Evolutionary conservation across 1,284 basidiomycete genomes (phyloP).

Genomic region (Polyporus tsugae): DNA sequence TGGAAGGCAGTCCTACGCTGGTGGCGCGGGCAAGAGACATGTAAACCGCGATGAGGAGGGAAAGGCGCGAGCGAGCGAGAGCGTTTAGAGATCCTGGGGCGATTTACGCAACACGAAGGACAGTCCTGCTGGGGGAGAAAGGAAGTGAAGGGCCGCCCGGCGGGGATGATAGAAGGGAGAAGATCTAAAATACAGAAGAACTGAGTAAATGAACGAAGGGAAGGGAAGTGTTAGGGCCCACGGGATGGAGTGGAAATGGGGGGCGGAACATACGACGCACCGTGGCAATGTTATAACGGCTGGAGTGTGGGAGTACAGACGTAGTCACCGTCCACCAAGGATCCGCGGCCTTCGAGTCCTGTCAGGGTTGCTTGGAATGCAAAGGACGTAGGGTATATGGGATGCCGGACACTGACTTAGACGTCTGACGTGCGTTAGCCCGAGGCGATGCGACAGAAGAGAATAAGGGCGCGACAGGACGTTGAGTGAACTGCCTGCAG

Average conservation of each 20-base stretch:
- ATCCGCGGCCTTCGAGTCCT: conserved; percentile 16
- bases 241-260: conserved; percentile 12
- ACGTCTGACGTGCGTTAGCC: conserved; percentile 8
- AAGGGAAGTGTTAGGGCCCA: conserved; percentile 15
- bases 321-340: conserved; percentile 26
- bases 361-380: conserved; percentile 11
- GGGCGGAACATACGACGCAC: conserved; percentile 12
- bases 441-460: conserved; percentile 22
- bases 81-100: conserved; percentile 7
- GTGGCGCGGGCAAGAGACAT: conserved; percentile 39
- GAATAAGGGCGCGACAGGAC: conserved; percentile 31
- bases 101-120: conserved; percentile 15
- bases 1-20: conserved; percentile 41
- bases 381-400: conserved; percentile 3
- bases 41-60: conserved; percentile 10
- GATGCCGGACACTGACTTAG: not conserved
- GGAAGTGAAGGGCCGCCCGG: conserved; percentile 31
- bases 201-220: conserved; percentile 19
- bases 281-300: conserved; percentile 20
- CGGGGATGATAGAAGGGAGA: conserved; percentile 33
- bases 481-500: conserved; percentile 35
- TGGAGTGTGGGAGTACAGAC: conserved; percentile 25
- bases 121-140: conserved; percentile 33
- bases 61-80: not conserved
- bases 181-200: conserved; percentile 27